These are phyloP conservation scores for Pseudocercospora macadamiae DNA, from an alignment of 2,329 filamentous ascomycete species.

Conservation along the genomic window DNA sequence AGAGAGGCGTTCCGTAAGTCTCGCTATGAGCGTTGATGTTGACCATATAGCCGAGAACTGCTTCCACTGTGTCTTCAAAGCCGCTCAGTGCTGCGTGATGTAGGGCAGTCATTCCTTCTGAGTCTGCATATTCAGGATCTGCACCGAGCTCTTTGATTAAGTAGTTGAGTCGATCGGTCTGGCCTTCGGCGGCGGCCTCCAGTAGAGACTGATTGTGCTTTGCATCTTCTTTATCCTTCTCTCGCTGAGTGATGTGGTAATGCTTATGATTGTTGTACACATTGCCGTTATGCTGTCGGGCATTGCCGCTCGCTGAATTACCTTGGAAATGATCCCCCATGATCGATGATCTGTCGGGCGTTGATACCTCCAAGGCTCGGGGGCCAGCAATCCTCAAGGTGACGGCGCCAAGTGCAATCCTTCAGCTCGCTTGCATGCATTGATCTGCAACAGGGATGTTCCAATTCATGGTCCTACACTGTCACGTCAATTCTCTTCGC, in stretches of 20 bases:
- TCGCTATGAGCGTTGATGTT: conserved; percentile 15
- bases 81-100: conserved; percentile 19
- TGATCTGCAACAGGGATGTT: not conserved
- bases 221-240: conserved; percentile 5
- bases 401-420: not conserved
- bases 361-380: not conserved
- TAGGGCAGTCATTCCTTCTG: conserved; percentile 12
- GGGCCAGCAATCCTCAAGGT: too few species aligned
- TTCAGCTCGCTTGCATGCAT: not conserved
- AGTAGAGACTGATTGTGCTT: not conserved
- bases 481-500: too few species aligned
- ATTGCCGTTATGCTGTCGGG: conserved; percentile 11
- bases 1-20: conserved; percentile 8
- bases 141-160: conserved; percentile 11
- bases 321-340: not conserved
- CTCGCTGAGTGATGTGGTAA: conserved; percentile 8
- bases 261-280: conserved; percentile 11
- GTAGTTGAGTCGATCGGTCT: conserved; percentile 7
- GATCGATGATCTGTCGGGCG: not conserved
- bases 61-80: conserved; percentile 12
- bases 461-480: not conserved
- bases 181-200: conserved; percentile 16
- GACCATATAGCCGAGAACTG: not conserved
- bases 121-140: not conserved
- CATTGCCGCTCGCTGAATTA: not conserved